Conservation (phyloP, 164 flowering plant species). For the Annona squamosa region DNA sequence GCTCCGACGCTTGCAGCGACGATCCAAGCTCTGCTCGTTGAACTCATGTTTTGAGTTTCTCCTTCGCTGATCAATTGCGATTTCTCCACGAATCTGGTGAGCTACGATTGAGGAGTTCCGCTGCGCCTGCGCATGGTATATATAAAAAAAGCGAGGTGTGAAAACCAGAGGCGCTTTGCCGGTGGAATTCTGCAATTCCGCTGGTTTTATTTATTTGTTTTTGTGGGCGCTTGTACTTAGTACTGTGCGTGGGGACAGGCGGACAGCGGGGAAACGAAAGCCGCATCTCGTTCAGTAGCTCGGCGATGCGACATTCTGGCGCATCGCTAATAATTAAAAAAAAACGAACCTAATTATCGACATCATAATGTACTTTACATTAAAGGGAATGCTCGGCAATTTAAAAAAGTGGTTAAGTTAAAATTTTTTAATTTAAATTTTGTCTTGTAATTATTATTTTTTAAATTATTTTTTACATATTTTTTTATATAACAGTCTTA, state of each 20-base stretch:
- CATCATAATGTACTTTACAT: too few species aligned
- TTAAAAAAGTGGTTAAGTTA: too few species aligned
- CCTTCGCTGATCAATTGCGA: neutral
- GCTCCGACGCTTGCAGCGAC: conserved; percentile 19
- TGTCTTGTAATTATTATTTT: too few species aligned
- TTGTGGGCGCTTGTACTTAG: neutral
- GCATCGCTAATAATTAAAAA: too few species aligned
- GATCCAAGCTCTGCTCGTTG: conserved; percentile 17
- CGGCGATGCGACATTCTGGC: too few species aligned
- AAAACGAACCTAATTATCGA: too few species aligned
- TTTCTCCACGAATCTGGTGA: too few species aligned
- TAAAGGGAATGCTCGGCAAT: too few species aligned
- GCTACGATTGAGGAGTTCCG: neutral
- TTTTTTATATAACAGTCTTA: too few species aligned
- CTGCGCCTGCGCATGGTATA: neutral
- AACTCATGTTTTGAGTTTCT: conserved; percentile 8
- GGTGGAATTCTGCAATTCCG: neutral
- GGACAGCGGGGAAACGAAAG: neutral
- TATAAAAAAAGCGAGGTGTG: neutral
- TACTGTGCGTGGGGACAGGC: neutral
- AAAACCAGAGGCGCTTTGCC: neutral
- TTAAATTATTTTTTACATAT: too few species aligned
- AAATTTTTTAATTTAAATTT: too few species aligned
- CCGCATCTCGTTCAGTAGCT: too few species aligned
- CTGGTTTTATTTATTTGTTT: neutral